Conservation (phyloP, 2,329 filamentous ascomycete species). For the Alternaria sp. region DNA sequence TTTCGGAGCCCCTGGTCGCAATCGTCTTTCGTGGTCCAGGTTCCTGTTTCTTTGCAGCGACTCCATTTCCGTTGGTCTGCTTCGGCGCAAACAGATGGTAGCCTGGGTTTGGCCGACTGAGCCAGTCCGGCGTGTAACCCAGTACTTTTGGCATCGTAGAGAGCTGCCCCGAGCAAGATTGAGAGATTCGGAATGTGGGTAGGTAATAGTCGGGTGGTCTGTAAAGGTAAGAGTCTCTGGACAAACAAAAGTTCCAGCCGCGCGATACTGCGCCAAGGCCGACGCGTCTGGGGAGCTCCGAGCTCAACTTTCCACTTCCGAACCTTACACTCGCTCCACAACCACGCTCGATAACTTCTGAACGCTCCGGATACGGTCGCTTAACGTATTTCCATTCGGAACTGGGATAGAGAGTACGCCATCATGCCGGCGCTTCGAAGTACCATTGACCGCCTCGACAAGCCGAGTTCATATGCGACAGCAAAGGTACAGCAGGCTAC, state of each 20-base stretch:
- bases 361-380: conserved; percentile 7
- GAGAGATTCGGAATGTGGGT: conserved; percentile 8
- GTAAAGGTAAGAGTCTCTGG: neutral
- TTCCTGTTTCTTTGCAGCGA: conserved; percentile 35
- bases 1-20: conserved; percentile 81
- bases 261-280: conserved; percentile 16
- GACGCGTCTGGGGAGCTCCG: conserved; percentile 21
- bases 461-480: conserved; percentile 91
- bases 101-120: conserved; percentile 78
- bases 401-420: neutral
- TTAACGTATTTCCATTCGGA: neutral
- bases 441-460: conserved; percentile 92
- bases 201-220: conserved; percentile 5
- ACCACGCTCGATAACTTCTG: neutral
- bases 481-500: conserved; percentile 67
- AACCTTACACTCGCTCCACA: conserved; percentile 2
- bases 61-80: conserved; percentile 47
- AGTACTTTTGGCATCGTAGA: conserved; percentile 82
- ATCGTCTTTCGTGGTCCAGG: conserved; percentile 67
- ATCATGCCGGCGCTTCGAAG: conserved; percentile 61
- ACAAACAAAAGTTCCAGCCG: conserved; percentile 27
- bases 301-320: conserved; percentile 17
- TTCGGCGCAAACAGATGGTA: conserved; percentile 75
- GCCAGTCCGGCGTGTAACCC: conserved; percentile 86
- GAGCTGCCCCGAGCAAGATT: neutral